Conservation (phyloP, 2,329 filamentous ascomycete species). For the Xylariaceae sp. region DNA sequence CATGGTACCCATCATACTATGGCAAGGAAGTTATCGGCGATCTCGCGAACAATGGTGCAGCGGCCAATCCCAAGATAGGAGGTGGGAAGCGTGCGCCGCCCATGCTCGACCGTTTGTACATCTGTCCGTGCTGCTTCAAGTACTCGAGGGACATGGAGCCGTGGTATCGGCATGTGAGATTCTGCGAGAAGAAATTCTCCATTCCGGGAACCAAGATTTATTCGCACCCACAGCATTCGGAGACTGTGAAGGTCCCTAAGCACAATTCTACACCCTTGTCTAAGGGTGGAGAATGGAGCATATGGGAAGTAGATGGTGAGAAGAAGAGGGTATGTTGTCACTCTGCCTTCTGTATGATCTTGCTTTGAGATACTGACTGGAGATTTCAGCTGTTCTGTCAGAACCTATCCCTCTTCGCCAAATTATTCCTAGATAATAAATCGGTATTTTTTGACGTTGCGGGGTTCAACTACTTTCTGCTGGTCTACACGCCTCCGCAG, state of each 20-base stretch:
- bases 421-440: constrained; percentile 96
- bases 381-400: constrained; percentile 73
- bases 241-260: constrained; percentile 36
- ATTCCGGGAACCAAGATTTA: constrained; percentile 72
- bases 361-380: constrained; percentile 3
- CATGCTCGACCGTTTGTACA: constrained; percentile 66
- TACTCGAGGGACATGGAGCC: constrained; percentile 64
- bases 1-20: constrained; percentile 93
- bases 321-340: constrained; percentile 58
- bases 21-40: constrained; percentile 62
- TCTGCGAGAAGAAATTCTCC: constrained; percentile 47
- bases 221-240: constrained; percentile 47
- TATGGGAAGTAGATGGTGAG: constrained; percentile 92
- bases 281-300: constrained; percentile 69
- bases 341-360: background rate
- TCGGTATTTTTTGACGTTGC: constrained; percentile 96
- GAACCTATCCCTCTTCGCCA: constrained; percentile 92
- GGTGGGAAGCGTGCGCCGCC: constrained; percentile 34
- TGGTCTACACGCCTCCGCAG: constrained; percentile 62
- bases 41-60: constrained; percentile 29
- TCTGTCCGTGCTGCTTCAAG: constrained; percentile 92
- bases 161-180: constrained; percentile 53
- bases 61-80: constrained; percentile 28
- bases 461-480: constrained; percentile 89
- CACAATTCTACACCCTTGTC: constrained; percentile 31